These are phyloP conservation scores for Steccherinum ochraceum DNA, from an alignment of 768 basidiomycete species.

Conservation along the genomic window DNA sequence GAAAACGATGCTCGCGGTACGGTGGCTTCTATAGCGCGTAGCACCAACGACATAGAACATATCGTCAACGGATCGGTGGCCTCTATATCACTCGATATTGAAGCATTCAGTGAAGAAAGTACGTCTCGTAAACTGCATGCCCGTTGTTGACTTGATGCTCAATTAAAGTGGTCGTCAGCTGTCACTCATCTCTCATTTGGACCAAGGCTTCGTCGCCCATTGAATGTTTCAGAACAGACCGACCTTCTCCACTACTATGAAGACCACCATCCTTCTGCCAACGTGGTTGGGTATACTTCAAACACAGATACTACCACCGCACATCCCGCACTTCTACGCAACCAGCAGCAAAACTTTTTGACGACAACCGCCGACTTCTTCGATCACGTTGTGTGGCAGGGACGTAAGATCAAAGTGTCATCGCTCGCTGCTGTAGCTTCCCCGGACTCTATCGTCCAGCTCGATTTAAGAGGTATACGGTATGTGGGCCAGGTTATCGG, in stretches of 20 bases:
- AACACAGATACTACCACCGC: too few species aligned
- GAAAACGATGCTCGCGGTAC: constrained; percentile 1
- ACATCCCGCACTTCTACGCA: neutral
- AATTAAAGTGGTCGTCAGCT: too few species aligned
- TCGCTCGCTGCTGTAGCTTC: neutral
- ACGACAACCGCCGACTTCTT: neutral
- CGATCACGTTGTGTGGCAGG: neutral
- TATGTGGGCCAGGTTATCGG: constrained; percentile 4
- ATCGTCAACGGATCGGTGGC: too few species aligned
- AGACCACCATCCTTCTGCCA: neutral
- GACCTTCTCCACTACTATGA: neutral
- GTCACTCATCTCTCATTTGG: neutral
- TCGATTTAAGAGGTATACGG: neutral
- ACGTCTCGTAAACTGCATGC: too few species aligned
- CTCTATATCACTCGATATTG: too few species aligned
- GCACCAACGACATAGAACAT: neutral
- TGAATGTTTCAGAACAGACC: neutral
- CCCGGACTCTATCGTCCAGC: constrained; percentile 3
- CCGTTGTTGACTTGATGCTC: too few species aligned
- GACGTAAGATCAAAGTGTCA: neutral
- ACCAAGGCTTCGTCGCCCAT: neutral
- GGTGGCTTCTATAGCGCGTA: neutral
- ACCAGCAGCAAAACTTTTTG: neutral
- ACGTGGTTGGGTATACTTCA: too few species aligned
- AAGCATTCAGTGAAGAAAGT: too few species aligned